Evolutionary conservation across 2,329 filamentous ascomycete species (phyloP), one percentile per base, ranked within the genome.

Genomic region (Hirsutella minnesotensis): DNA sequence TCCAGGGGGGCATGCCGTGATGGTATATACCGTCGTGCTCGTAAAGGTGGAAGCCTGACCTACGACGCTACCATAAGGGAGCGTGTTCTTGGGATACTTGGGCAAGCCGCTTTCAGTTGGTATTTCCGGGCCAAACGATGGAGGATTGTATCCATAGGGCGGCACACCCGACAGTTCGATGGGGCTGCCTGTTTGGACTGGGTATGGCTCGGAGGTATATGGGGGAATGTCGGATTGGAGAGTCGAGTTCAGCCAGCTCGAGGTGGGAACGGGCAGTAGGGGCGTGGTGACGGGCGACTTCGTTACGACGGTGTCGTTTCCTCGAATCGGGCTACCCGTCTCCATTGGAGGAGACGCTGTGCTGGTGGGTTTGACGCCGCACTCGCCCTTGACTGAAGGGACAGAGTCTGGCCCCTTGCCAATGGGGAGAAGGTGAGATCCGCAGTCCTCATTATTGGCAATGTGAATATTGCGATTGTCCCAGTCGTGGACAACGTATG

Each of bases 401-500:
- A 64, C 59, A 22, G 61, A 54, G 27, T 60, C 43, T 4, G 73
- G 52, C 51, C 70, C 55, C 55, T 60, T 52, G 7, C 61, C 60
- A 21, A 67, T 62, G 20, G 61, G 47, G 12, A 64, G 49, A 8
- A 67, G 53, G 20, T 60, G 55, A 19, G 59, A 53, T 21, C 64
- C 65, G 47, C 64, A 68, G 40, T 66, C 58, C 35, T 55, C 56
- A 18, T 58, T 60, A 41, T 60, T 58, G 5, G 57, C 64, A 8
- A 67, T 37, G 46, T 63, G 58, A 35, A 67, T 51, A 21, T 61
- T 55, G 20, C 53, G 52, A 52, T 67, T 66, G 39, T 65, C 62
- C 57, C 55, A 57, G 47, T 67, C 65, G 43, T 59, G 67, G 21
- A 69, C 65, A 16, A 66, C 63, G 22, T 69, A 70, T 5, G 65